Conservation (phyloP, 1,284 basidiomycete species). For the Xerocomus nothofagi region DNA sequence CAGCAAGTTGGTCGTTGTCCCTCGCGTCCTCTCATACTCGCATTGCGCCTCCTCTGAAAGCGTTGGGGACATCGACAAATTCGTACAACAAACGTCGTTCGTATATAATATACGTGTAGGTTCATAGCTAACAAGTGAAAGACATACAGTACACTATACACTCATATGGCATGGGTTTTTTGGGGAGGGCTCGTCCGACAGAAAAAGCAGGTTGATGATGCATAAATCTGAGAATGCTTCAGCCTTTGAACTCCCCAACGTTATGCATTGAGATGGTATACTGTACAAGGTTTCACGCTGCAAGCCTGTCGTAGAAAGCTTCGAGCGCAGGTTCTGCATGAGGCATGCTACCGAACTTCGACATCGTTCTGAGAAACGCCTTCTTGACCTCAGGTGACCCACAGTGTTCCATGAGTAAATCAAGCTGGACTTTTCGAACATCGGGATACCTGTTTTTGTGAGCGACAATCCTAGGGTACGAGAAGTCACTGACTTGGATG, state of each 20-base stretch:
- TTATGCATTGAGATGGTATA: too few relatives aligned
- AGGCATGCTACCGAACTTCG: slow-evolving; percentile 12
- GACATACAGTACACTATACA: background rate
- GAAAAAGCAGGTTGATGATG: too few relatives aligned
- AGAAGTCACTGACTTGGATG: slow-evolving; percentile 24
- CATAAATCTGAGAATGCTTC: too few relatives aligned
- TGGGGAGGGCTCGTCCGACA: too few relatives aligned
- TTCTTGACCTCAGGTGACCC: slow-evolving; percentile 14
- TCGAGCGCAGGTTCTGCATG: slow-evolving; percentile 22
- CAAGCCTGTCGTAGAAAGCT: slow-evolving; percentile 23
- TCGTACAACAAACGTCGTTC: background rate
- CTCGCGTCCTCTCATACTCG: background rate
- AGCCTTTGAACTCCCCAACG: too few relatives aligned
- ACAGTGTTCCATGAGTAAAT: slow-evolving; percentile 10
- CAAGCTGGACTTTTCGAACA: slow-evolving; percentile 18
- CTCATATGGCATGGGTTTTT: too few relatives aligned
- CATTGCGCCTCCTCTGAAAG: background rate
- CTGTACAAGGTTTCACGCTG: background rate
- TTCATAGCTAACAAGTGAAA: background rate
- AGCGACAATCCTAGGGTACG: background rate
- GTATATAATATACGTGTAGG: background rate
- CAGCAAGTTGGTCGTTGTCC: background rate
- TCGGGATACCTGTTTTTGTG: slow-evolving; percentile 21
- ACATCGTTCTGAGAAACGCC: slow-evolving; percentile 18
- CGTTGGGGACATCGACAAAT: background rate